Evolutionary conservation across 202 grass and related monocot species (phyloP), one percentile per base, ranked within the genome.

Genomic region (Eragrostis tef): DNA sequence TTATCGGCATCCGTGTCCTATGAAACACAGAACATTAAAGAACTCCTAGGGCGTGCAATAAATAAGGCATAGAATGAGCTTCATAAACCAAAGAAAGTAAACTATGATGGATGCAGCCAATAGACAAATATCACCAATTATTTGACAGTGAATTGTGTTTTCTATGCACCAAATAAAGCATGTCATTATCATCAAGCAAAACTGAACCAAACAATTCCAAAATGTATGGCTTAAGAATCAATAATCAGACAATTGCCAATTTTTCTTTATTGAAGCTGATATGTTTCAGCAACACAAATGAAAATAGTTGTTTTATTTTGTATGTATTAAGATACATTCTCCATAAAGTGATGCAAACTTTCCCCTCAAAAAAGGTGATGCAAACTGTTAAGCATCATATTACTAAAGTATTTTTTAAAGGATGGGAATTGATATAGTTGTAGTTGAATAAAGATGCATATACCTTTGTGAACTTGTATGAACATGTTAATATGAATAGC

Each of bases 1-100:
- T 73, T 89, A 75, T 93, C 90, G 43, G 75, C 70, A 85, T 83
- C 83, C 20, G 58, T 68, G 54, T 87, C 89, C 95, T 98, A 61
- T 47, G 67, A 61, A 87, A 43, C 89, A 89, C 22, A 83, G 56
- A 45, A 87, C 71, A 72, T 52, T 17, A 65, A 77, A 80, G 21
- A 72, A 79, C 7, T 64, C 9, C 29, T 73, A 60, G 25, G 48
- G 29, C 75, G 19, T 58, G 36, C 63, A 63, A 50, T 52, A 43
- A 70, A 80, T 69, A 77, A 62, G 70, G 45, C 31, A 50, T 2
- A 50, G 64, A 24, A 57, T 80, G 47, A 57, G 24, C 56, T 59
- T 65, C 48, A 64, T 22, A 75, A 68, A 81, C 50, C 58, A 81
- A 76, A 7, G 24, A 52, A 57, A 50, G 60, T 59, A 80, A 14